These are phyloP conservation scores for Sicyos baderoa DNA, from an alignment of 306 rosid species.

Conservation along the genomic window DNA sequence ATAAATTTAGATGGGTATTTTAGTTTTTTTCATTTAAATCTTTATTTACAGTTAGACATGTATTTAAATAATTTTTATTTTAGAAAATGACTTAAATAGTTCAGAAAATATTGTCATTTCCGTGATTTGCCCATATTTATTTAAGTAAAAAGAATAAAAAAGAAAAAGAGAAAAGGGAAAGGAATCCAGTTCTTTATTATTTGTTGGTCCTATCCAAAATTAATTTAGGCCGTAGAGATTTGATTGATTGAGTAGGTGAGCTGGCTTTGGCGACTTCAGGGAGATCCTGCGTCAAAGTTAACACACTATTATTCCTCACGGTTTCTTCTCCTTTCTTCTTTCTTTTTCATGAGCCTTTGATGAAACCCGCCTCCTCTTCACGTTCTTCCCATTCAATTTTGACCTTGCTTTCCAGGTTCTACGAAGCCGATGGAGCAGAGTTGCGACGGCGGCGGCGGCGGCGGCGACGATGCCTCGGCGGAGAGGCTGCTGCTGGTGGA, in stretches of 20 bases:
- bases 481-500: slow-evolving; percentile 22
- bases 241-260: background rate
- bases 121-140: no score
- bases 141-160: no score
- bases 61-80: no score
- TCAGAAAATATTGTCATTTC: no score
- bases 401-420: background rate
- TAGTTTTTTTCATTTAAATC: no score
- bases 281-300: slow-evolving; percentile 4
- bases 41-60: no score
- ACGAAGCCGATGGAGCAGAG: background rate
- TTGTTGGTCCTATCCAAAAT: no score
- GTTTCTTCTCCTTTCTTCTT: background rate
- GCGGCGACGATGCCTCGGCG: slow-evolving; percentile 17
- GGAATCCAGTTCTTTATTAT: no score
- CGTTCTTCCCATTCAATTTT: background rate
- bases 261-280: background rate
- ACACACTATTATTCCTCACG: background rate
- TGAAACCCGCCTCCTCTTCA: background rate
- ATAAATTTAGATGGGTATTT: no score
- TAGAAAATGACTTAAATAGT: no score
- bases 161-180: no score
- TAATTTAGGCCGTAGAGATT: no score
- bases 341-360: background rate
- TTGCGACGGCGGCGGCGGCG: slow-evolving; percentile 11